Evolutionary conservation across 495 filamentous ascomycete species (phyloP).

Genomic region (Chaetomium fimeti): DNA sequence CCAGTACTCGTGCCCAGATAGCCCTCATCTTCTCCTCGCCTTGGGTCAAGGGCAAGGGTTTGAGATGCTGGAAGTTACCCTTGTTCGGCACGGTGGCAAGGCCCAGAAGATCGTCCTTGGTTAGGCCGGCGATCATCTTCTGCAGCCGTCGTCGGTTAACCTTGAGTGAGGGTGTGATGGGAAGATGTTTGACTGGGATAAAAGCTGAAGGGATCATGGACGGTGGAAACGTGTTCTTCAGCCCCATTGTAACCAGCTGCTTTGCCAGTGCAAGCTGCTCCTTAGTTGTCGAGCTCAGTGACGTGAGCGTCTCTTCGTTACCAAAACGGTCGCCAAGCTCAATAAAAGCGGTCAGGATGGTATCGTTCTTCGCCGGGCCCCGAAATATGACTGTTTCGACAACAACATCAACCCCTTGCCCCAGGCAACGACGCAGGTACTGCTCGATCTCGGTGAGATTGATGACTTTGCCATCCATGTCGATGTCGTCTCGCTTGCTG

Average conservation of each 20-base stretch:
- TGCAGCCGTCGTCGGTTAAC: conserved; percentile 44
- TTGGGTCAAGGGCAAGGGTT: conserved; percentile 45
- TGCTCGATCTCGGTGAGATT: conserved; percentile 45
- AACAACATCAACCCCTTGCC: conserved; percentile 45
- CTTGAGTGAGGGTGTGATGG: conserved; percentile 45
- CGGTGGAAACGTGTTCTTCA: conserved; percentile 38
- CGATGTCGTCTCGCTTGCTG: conserved; percentile 33
- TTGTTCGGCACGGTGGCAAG: conserved; percentile 37
- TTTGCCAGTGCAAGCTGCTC: conserved; percentile 42
- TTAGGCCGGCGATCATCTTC: conserved; percentile 40
- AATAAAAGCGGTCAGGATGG: conserved; percentile 44
- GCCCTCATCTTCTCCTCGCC: conserved; percentile 45
- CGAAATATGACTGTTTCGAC: conserved; percentile 48
- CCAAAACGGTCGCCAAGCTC: conserved; percentile 46
- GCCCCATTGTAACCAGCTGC: conserved; percentile 40
- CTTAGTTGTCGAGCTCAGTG: conserved; percentile 34
- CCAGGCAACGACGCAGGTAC: conserved; percentile 46
- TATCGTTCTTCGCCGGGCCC: conserved; percentile 32
- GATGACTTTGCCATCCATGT: conserved; percentile 36
- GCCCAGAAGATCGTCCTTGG: conserved; percentile 41
- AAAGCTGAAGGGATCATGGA: conserved; percentile 43
- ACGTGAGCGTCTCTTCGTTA: conserved; percentile 35
- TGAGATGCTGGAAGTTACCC: conserved; percentile 36
- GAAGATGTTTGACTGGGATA: conserved; percentile 45
- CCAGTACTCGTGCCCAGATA: conserved; percentile 46